phyloP scores from a whole-genome alignment of 305 asterid species.

The Fraxinus dipetala region DNA sequence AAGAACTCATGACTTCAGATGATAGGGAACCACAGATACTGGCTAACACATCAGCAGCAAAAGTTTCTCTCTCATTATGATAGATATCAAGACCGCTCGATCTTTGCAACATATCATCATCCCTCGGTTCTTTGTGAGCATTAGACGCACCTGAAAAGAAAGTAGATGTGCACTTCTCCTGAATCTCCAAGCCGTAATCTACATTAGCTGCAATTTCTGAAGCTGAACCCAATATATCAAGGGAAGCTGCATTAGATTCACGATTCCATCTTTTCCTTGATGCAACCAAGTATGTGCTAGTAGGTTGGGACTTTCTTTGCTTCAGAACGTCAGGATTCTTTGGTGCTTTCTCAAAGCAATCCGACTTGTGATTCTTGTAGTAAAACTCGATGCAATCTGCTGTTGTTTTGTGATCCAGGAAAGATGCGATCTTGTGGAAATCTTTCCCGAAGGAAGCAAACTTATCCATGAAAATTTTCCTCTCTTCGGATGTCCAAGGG shows the following conservation, averaged over 20 bases:
- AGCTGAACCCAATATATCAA: constrained; percentile 80
- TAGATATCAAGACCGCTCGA: constrained; percentile 55
- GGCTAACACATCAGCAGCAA: constrained; percentile 93
- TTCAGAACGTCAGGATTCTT: constrained; percentile 54
- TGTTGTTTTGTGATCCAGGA: constrained; percentile 69
- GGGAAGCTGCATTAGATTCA: constrained; percentile 76
- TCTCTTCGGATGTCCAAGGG: constrained; percentile 79
- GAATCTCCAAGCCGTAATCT: constrained; percentile 41
- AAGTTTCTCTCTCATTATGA: constrained; percentile 63
- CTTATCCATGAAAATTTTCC: constrained; percentile 73
- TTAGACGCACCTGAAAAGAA: constrained; percentile 37
- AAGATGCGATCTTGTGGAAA: constrained; percentile 74
- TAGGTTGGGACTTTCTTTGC: constrained; percentile 55
- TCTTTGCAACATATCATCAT: constrained; percentile 40
- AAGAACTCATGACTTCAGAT: constrained; percentile 94
- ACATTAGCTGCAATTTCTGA: constrained; percentile 67
- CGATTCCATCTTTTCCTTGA: constrained; percentile 80
- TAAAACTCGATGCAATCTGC: constrained; percentile 96
- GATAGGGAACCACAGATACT: constrained; percentile 93
- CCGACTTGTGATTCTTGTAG: constrained; percentile 92
- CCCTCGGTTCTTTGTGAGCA: constrained; percentile 36
- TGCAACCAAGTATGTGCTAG: constrained; percentile 61
- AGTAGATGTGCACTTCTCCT: constrained; percentile 45
- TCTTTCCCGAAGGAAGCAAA: constrained; percentile 69
- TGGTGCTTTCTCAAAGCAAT: constrained; percentile 64